These are phyloP conservation scores for Voacanga thouarsii DNA, from an alignment of 257 asterid species.

Conservation along the genomic window DNA sequence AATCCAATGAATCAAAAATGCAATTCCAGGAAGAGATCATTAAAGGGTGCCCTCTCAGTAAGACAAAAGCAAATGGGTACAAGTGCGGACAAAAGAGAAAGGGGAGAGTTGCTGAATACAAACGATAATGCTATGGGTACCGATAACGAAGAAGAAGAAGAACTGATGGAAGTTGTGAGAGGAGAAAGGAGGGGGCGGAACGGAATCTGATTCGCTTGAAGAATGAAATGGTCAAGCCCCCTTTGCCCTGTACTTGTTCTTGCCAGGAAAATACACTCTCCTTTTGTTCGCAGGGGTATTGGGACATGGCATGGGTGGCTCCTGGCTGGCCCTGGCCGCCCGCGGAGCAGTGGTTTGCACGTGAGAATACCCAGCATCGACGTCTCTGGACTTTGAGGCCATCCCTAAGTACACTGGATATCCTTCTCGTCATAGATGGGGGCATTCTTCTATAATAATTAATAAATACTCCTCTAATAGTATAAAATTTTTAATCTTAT, in stretches of 20 bases:
- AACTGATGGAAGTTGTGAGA: background rate
- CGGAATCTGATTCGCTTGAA: constrained; percentile 47
- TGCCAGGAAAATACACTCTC: constrained; percentile 7
- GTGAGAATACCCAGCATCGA: background rate
- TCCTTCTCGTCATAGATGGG: too few relatives aligned
- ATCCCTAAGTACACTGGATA: too few relatives aligned
- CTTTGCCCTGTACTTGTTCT: background rate
- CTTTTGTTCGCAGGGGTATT: constrained; percentile 4
- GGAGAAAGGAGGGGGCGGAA: constrained; percentile 14
- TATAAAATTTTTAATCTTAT: too few relatives aligned
- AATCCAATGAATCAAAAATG: constrained; percentile 10
- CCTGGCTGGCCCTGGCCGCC: background rate
- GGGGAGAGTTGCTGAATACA: background rate
- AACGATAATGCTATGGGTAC: background rate
- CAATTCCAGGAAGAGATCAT: background rate
- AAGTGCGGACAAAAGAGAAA: background rate
- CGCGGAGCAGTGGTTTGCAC: constrained; percentile 15
- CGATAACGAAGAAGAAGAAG: background rate
- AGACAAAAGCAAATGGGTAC: background rate
- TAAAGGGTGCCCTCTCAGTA: background rate
- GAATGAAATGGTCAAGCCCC: constrained; percentile 37
- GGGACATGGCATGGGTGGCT: background rate
- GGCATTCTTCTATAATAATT: too few relatives aligned
- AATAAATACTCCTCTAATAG: too few relatives aligned
- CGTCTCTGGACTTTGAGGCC: too few relatives aligned